Evolutionary conservation across 1,284 basidiomycete species (phyloP).

Genomic region (Cryptococcus wingfieldii): DNA sequence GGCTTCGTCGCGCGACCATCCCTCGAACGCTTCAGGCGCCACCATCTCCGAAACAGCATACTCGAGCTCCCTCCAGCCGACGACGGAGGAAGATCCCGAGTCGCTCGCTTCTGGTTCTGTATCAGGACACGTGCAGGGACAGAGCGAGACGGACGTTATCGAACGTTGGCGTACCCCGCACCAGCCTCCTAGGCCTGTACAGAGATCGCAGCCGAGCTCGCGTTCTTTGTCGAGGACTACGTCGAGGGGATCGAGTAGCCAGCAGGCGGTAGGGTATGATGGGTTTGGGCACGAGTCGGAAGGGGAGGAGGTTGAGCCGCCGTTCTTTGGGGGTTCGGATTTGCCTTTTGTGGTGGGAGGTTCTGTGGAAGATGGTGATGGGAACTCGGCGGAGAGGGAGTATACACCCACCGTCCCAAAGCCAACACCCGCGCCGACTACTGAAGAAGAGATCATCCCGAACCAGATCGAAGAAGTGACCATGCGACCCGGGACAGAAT

Average conservation of each 20-base stretch:
- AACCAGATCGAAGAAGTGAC: slow-evolving; percentile 53
- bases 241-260: slow-evolving; percentile 28
- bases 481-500: slow-evolving; percentile 52
- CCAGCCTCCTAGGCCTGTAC: too few species aligned
- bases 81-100: background rate
- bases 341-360: background rate
- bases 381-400: background rate
- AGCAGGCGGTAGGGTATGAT: slow-evolving; percentile 7
- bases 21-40: too few species aligned
- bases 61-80: background rate
- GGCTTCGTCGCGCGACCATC: too few species aligned
- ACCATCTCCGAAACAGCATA: background rate
- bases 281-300: slow-evolving; percentile 29
- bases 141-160: slow-evolving; percentile 8
- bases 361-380: background rate
- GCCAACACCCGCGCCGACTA: slow-evolving; percentile 5
- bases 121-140: background rate
- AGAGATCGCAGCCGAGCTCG: slow-evolving; percentile 26
- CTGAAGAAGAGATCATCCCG: slow-evolving; percentile 27
- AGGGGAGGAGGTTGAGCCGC: slow-evolving; percentile 30
- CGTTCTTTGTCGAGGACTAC: slow-evolving; percentile 39
- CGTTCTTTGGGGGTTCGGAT: slow-evolving; percentile 21
- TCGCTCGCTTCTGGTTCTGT: too few species aligned
- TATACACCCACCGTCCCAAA: slow-evolving; percentile 16
- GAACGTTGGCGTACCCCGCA: too few species aligned